Conservation (phyloP, 2,329 filamentous ascomycete species). For the Fusarium oligoseptatum region DNA sequence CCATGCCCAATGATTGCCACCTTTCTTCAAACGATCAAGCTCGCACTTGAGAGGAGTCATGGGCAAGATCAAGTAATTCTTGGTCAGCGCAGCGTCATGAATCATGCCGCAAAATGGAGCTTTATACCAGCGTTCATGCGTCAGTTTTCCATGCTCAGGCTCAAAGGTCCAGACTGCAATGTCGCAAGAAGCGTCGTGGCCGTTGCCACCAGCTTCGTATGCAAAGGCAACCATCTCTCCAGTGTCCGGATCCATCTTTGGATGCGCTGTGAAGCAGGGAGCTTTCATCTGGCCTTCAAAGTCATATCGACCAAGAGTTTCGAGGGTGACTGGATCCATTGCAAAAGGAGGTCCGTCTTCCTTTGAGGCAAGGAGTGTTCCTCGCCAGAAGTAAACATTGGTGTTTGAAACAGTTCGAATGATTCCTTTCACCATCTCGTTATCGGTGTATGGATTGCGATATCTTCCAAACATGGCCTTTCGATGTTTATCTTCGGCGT, state of each 20-base stretch:
- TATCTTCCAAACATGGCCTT: conserved; percentile 26
- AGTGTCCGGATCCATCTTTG: conserved; percentile 10
- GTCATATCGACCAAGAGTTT: conserved; percentile 9
- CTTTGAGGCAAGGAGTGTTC: conserved; percentile 18
- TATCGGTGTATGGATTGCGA: conserved; percentile 21
- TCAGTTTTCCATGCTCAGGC: conserved; percentile 3
- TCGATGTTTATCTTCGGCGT: background rate
- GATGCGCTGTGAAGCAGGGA: conserved; percentile 19
- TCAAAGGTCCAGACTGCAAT: conserved; percentile 11
- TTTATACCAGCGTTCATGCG: conserved; percentile 14
- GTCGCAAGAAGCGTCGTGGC: conserved; percentile 6
- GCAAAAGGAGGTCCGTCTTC: conserved; percentile 18
- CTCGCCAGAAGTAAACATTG: conserved; percentile 18
- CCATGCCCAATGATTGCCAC: conserved; percentile 25
- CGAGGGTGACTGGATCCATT: conserved; percentile 21
- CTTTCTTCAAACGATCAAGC: conserved; percentile 5
- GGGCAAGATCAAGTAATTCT: conserved; percentile 25
- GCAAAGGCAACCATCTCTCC: conserved; percentile 15
- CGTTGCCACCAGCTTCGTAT: conserved; percentile 13
- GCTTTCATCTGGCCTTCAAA: conserved; percentile 21
- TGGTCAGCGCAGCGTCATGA: conserved; percentile 17
- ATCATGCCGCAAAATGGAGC: conserved; percentile 28
- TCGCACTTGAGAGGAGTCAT: conserved; percentile 18
- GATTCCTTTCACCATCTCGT: conserved; percentile 10
- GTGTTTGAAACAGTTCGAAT: conserved; percentile 25